Percentiles rank a stretch among this genome's conserved stretches.
Evolutionary conservation across 2,329 filamentous ascomycete genomes (phyloP).

Genomic region (Clonostachys rhizophaga): DNA sequence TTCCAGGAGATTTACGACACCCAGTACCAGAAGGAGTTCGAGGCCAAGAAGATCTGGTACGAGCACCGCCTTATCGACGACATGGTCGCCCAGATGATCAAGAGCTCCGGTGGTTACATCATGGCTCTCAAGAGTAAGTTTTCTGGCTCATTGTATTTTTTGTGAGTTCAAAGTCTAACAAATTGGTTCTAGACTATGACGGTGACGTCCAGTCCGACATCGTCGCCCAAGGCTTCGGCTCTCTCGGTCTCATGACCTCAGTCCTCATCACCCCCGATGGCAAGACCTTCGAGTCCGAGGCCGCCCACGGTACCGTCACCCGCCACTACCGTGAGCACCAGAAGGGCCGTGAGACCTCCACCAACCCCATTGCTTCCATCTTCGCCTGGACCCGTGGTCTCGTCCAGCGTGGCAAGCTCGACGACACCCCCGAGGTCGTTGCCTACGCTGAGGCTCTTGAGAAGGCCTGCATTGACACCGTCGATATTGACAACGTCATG

Average conservation of each 20-base stretch:
- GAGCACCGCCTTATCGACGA: constrained; percentile 99
- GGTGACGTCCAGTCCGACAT: constrained; percentile 99
- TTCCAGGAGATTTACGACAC: constrained; percentile 95
- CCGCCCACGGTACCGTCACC: constrained; percentile 96
- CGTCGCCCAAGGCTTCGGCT: constrained; percentile 96
- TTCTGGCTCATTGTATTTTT: not conserved
- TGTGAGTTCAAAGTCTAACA: constrained; percentile 4
- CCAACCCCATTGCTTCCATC: constrained; percentile 98
- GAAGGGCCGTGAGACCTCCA: constrained; percentile 94
- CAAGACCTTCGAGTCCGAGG: constrained; percentile 95
- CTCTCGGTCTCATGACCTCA: constrained; percentile 96
- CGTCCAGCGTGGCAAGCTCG: constrained; percentile 86
- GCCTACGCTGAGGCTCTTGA: constrained; percentile 90
- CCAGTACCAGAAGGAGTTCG: constrained; percentile 82
- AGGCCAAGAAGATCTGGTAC: constrained; percentile 94
- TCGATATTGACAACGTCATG: constrained; percentile 94
- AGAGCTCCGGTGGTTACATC: constrained; percentile 92
- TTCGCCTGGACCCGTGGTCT: constrained; percentile 98
- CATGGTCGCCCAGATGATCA: constrained; percentile 99
- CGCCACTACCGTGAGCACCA: constrained; percentile 99
- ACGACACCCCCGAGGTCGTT: constrained; percentile 86
- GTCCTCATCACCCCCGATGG: constrained; percentile 95
- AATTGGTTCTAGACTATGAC: constrained; percentile 73
- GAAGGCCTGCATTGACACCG: constrained; percentile 89
- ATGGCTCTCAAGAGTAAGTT: constrained; percentile 95